A percentile compares a stretch with the other conserved stretches of the same genome.
These are phyloP conservation scores for Eimeria necatrix DNA, from an alignment of 169 alveolate genomes.

Conservation along the genomic window DNA sequence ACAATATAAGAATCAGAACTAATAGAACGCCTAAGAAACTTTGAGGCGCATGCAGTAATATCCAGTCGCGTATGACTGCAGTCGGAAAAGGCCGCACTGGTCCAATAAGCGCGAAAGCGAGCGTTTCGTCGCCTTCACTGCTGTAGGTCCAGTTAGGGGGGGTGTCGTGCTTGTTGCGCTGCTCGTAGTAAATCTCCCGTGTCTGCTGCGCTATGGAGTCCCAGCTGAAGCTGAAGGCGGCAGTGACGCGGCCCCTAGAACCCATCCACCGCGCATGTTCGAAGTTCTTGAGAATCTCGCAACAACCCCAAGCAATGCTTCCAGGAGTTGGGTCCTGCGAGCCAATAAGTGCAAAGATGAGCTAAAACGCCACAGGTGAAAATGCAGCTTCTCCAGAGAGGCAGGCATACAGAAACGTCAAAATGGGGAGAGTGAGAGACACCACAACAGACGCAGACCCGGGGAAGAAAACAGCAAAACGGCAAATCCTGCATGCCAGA, in stretches of 20 bases:
- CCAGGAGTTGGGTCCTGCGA: conserved; percentile 87
- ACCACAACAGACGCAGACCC: background rate
- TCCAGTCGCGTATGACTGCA: background rate
- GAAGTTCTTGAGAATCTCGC: conserved; percentile 85
- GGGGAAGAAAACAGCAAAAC: background rate
- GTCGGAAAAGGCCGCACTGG: conserved; percentile 58
- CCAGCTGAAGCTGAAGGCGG: conserved; percentile 87
- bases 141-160: conserved; percentile 81
- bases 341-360: background rate
- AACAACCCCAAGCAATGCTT: conserved; percentile 88
- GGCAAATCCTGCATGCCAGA: too few relatives aligned
- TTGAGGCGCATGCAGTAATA: background rate
- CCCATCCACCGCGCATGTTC: conserved; percentile 88
- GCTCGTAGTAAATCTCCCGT: conserved; percentile 84
- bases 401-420: background rate
- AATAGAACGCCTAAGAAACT: background rate
- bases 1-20: background rate
- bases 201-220: conserved; percentile 85
- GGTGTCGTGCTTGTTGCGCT: conserved; percentile 82
- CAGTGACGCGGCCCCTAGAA: conserved; percentile 85
- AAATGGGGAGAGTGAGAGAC: background rate
- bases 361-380: background rate
- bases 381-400: background rate
- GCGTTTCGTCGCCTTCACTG: conserved; percentile 75
- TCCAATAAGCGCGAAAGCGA: conserved; percentile 78